Conservation (phyloP, 2,329 filamentous ascomycete species). For the Polytolypa hystricis region DNA sequence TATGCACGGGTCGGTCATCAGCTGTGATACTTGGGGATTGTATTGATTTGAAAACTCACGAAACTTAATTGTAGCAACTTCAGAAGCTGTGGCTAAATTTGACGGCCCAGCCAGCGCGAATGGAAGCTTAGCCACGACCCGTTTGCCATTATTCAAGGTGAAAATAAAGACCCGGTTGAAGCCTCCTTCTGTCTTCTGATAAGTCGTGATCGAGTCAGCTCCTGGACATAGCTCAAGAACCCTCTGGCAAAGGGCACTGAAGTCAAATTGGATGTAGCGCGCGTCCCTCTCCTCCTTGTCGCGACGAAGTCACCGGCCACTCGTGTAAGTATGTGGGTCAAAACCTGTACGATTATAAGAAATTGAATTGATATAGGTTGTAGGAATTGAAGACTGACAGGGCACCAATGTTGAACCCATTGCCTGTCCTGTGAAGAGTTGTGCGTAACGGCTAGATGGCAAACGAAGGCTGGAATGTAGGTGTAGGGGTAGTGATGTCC, state of each 20-base stretch:
- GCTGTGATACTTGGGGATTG: too few relatives aligned
- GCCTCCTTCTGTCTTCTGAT: conserved; percentile 34
- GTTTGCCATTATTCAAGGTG: conserved; percentile 26
- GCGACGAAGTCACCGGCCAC: conserved; percentile 27
- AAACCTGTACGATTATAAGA: too few relatives aligned
- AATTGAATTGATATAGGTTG: too few relatives aligned
- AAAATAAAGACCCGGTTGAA: conserved; percentile 37
- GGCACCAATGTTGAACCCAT: too few relatives aligned
- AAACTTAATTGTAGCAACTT: conserved; percentile 36
- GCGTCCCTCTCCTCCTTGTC: conserved; percentile 26
- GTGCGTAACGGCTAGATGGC: too few relatives aligned
- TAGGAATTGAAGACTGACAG: too few relatives aligned
- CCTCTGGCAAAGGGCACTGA: conserved; percentile 27
- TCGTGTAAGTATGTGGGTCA: conserved; percentile 24
- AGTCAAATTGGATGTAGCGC: conserved; percentile 31
- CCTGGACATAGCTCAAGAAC: conserved; percentile 27
- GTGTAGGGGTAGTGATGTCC: too few relatives aligned
- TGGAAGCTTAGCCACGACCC: conserved; percentile 33
- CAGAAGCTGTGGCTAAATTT: conserved; percentile 18
- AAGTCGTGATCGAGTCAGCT: conserved; percentile 23
- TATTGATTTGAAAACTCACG: conserved; percentile 16
- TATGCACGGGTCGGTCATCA: too few relatives aligned
- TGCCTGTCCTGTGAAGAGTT: too few relatives aligned
- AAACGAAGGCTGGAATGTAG: too few relatives aligned
- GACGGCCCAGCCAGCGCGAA: conserved; percentile 28